These are phyloP conservation scores for Tilletia horrida DNA, from an alignment of 1,284 basidiomycete genomes.

Conservation along the genomic window DNA sequence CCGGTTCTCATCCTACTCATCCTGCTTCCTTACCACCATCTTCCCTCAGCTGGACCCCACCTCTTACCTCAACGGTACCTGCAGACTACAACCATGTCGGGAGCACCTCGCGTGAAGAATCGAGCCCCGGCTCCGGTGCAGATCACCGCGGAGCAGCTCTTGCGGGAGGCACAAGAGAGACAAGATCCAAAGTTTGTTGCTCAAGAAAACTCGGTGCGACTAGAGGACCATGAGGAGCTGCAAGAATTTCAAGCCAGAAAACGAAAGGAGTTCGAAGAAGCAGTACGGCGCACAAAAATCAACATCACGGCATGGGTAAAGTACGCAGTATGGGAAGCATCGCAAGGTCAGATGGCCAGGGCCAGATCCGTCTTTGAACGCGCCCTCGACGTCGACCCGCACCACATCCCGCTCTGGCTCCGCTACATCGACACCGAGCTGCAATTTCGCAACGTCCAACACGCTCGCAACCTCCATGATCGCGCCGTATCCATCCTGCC, in stretches of 20 bases:
- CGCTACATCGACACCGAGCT: slow-evolving; percentile 98
- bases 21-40: no score
- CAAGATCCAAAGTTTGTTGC: slow-evolving; percentile 80
- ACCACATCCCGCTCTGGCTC: slow-evolving; percentile 85
- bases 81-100: no score
- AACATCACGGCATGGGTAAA: slow-evolving; percentile 71
- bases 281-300: slow-evolving; percentile 81
- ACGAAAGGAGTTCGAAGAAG: slow-evolving; percentile 92
- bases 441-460: slow-evolving; percentile 92
- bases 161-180: slow-evolving; percentile 94
- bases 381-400: slow-evolving; percentile 88
- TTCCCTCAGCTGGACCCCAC: no score
- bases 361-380: slow-evolving; percentile 91
- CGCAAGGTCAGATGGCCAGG: slow-evolving; percentile 72
- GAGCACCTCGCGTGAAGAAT: slow-evolving; percentile 75
- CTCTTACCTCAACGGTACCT: no score
- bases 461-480: slow-evolving; percentile 93
- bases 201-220: slow-evolving; percentile 26
- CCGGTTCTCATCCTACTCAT: no score
- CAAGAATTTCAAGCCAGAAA: slow-evolving; percentile 92
- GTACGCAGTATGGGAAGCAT: slow-evolving; percentile 74
- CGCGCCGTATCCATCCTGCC: slow-evolving; percentile 92
- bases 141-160: slow-evolving; percentile 96
- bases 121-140: slow-evolving; percentile 87
- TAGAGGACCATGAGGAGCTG: slow-evolving; percentile 96